phyloP scores from a whole-genome alignment of 1,139 yeast species.

The Debaryomyces udenii region DNA sequence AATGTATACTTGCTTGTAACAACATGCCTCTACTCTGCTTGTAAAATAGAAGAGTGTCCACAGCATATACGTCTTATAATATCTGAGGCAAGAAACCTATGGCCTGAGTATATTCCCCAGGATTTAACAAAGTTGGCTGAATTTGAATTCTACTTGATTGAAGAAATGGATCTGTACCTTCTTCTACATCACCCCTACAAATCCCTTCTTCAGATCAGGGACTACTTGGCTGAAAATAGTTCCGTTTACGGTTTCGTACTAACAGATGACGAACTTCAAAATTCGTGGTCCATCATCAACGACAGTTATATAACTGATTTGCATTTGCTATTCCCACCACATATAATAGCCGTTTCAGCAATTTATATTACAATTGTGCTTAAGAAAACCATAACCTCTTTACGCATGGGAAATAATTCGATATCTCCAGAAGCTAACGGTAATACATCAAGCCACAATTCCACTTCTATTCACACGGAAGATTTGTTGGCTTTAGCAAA shows the following conservation, averaged over 20 bases:
- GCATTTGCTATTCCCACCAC: slow-evolving; percentile 84
- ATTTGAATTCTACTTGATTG: slow-evolving; percentile 90
- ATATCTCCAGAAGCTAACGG: slow-evolving; percentile 6
- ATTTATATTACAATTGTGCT: slow-evolving; percentile 71
- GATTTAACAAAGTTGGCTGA: slow-evolving; percentile 95
- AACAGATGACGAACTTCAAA: slow-evolving; percentile 74
- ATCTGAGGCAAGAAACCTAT: slow-evolving; percentile 81
- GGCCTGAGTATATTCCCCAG: slow-evolving; percentile 95
- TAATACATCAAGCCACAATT: slow-evolving; percentile 8
- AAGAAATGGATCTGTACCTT: slow-evolving; percentile 80
- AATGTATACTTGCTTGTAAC: slow-evolving; percentile 81
- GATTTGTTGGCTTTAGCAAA: slow-evolving; percentile 38
- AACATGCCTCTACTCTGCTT: slow-evolving; percentile 84
- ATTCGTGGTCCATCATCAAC: slow-evolving; percentile 86
- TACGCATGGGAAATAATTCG: slow-evolving; percentile 20
- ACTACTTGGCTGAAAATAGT: slow-evolving; percentile 39
- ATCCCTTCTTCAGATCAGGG: slow-evolving; percentile 64
- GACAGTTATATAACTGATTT: slow-evolving; percentile 89
- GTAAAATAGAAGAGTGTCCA: slow-evolving; percentile 94
- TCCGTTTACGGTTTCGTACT: slow-evolving; percentile 39
- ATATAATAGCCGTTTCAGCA: slow-evolving; percentile 84
- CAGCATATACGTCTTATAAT: slow-evolving; percentile 86
- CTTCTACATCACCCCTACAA: slow-evolving; percentile 89
- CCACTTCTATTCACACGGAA: slow-evolving; percentile 36
- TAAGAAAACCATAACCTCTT: slow-evolving; percentile 39